Evolutionary conservation across 23 red algal genomes (phyloP), one percentile per base, ranked within the genome.

Genomic region (Rhodosorus marinus): DNA sequence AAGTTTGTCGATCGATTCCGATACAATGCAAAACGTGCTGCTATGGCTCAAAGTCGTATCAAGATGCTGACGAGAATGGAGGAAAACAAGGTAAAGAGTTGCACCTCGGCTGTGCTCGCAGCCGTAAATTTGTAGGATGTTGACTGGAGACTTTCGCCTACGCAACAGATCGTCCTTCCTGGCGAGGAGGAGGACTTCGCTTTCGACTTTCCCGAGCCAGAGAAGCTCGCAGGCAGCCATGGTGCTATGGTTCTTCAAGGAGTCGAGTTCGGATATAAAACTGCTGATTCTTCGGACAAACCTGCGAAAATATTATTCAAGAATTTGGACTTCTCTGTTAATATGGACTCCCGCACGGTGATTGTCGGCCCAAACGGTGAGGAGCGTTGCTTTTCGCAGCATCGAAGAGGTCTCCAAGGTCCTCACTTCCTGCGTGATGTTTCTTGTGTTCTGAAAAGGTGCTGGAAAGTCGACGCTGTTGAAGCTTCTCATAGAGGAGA

Each of bases 1-100:
- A 78, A 79, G 38, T 92, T 92, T 38, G 82, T 92, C 20, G 82
- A 92, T 54, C 69, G 72, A 26, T 92, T 92, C 42, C 51, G 82
- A 7, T 77, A 52, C 57, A 92, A 92, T 30, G 82, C 82, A 2
- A 92, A 92, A 51, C 72, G 82, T 35, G 82, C 82, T 17, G 58
- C 57, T 27, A 74, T 92, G 72, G 88, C 88, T 19, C 88, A 95
- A 50, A 78, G 65, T 21, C 49, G 88, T 34, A 57, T 95, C 42
- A 95, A 95, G 32, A 72, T 80, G 66, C 45, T 95, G 5, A 47
- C 70, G 58, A 58, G 66, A n/a, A 70, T 92, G 62, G 71, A 95
- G 24, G 72, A 82, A 24, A 72, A 95, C 29, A 59, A 64, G 19
- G 69, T 74, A 5, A 69, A n/a, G n/a, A n/a, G n/a, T n/a, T n/a